Conservation (phyloP, 768 basidiomycete genomes). For the Kwoniella mangroviensis region DNA sequence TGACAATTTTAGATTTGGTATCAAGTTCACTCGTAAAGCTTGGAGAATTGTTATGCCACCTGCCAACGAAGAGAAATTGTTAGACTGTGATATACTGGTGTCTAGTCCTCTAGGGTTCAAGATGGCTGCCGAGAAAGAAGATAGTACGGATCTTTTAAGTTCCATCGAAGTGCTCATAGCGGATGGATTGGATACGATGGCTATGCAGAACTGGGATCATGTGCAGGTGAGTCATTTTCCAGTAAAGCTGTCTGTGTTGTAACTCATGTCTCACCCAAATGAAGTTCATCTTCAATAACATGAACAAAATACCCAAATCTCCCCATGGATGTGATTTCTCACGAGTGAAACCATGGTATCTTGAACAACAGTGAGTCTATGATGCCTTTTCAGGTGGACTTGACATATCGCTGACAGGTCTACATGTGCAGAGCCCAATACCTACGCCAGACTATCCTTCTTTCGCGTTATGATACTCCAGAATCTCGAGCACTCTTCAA, state of each 20-base stretch:
- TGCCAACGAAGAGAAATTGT: conserved; percentile 67
- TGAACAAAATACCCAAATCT: conserved; percentile 90
- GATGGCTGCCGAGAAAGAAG: conserved; percentile 91
- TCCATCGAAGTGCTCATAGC: conserved; percentile 89
- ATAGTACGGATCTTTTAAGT: conserved; percentile 88
- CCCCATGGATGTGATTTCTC: conserved; percentile 95
- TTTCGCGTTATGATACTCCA: conserved; percentile 86
- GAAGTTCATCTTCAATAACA: conserved; percentile 79
- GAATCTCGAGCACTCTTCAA: conserved; percentile 83
- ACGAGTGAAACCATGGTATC: conserved; percentile 95
- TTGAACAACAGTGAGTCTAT: conserved; percentile 81
- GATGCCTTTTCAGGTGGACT: not conserved
- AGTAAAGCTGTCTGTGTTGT: not conserved
- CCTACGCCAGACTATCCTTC: conserved; percentile 84
- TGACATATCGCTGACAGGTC: not conserved
- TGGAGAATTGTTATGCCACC: conserved; percentile 61
- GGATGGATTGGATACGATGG: conserved; percentile 88
- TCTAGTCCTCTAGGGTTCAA: conserved; percentile 91
- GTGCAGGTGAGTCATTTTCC: conserved; percentile 68
- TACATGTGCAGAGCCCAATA: conserved; percentile 68
- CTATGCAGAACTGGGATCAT: conserved; percentile 99
- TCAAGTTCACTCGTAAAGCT: conserved; percentile 90
- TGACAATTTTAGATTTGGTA: conserved; percentile 87
- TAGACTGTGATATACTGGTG: conserved; percentile 84
- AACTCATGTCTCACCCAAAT: not conserved